These are phyloP conservation scores for Yarrowia keelungensis DNA, from an alignment of 805 yeast genomes.

Conservation along the genomic window DNA sequence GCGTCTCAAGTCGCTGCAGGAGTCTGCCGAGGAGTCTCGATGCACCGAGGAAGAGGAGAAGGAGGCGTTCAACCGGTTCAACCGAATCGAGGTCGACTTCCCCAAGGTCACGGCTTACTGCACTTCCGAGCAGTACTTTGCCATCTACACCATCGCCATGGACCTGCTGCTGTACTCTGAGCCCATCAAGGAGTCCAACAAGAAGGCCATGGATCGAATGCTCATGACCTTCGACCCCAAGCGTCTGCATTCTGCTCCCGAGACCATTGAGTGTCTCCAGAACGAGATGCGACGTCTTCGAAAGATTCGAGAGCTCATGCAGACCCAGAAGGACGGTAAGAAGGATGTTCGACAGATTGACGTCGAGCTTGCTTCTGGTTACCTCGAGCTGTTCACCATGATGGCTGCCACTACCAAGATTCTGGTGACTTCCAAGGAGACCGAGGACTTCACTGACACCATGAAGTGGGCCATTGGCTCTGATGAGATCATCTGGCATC, in stretches of 20 bases:
- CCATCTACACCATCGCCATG: conserved; percentile 66
- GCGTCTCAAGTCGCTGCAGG: conserved; percentile 48
- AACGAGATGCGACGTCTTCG: conserved; percentile 50
- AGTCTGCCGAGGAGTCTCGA: conserved; percentile 13
- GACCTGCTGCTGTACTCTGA: conserved; percentile 75
- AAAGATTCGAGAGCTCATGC: conserved; percentile 27
- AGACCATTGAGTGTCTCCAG: conserved; percentile 59
- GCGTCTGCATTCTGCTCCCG: conserved; percentile 59
- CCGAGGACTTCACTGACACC: conserved; percentile 48
- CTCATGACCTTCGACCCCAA: conserved; percentile 73
- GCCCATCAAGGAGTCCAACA: conserved; percentile 65
- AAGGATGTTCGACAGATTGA: conserved; percentile 47
- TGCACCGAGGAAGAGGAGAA: conserved; percentile 23
- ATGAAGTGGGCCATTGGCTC: conserved; percentile 63
- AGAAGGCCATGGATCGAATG: conserved; percentile 68
- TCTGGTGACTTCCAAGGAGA: conserved; percentile 44
- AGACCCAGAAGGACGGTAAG: conserved; percentile 48
- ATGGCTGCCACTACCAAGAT: conserved; percentile 50
- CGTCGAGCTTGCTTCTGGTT: conserved; percentile 46
- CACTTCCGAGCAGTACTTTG: conserved; percentile 75
- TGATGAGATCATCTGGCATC: conserved; percentile 73
- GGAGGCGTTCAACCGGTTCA: conserved; percentile 47
- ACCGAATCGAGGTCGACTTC: conserved; percentile 65
- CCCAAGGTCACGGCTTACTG: conserved; percentile 72
- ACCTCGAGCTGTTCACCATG: conserved; percentile 48